Evolutionary conservation across 257 asterid species (phyloP).

Genomic region (Cynanchum wilfordii): DNA sequence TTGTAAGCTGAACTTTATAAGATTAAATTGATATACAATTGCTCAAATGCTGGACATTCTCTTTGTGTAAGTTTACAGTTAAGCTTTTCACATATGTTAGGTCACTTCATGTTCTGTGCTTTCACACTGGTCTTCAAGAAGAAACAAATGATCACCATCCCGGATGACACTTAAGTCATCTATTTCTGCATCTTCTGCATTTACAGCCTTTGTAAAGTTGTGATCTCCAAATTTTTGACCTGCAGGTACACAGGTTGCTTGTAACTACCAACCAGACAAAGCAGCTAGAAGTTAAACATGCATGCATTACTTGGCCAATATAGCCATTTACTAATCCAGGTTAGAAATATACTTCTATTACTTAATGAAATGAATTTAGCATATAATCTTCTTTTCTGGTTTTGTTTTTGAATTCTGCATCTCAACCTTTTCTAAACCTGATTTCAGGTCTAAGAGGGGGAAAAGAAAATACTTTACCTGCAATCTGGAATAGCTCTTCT

Average conservation of each 20-base stretch:
- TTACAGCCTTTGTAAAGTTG: constrained; percentile 40
- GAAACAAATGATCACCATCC: constrained; percentile 84
- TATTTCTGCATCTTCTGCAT: constrained; percentile 70
- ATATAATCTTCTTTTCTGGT: not conserved
- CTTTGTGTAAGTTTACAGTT: not conserved
- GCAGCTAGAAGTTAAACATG: constrained; percentile 4
- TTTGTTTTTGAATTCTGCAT: not conserved
- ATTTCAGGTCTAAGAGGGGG: not conserved
- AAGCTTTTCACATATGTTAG: not conserved
- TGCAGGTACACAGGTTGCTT: constrained; percentile 44
- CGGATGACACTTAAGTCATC: constrained; percentile 66
- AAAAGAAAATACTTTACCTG: constrained; percentile 39
- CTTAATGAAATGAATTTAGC: not conserved
- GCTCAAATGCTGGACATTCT: not conserved
- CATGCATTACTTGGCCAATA: not conserved
- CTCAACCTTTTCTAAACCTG: constrained; percentile 3
- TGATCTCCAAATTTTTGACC: constrained; percentile 61
- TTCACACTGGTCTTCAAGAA: constrained; percentile 29
- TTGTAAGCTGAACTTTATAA: constrained; percentile 4
- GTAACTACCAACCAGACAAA: constrained; percentile 28
- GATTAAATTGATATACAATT: constrained; percentile 13
- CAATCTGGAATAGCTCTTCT: constrained; percentile 52
- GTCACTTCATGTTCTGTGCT: constrained; percentile 14
- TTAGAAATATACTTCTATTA: not conserved
- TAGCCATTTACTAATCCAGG: not conserved